A percentile compares a stretch with the other conserved stretches of the same genome.
phyloP scores from a whole-genome alignment of 2,329 filamentous ascomycete genomes.

The Aspergillus proliferans region DNA sequence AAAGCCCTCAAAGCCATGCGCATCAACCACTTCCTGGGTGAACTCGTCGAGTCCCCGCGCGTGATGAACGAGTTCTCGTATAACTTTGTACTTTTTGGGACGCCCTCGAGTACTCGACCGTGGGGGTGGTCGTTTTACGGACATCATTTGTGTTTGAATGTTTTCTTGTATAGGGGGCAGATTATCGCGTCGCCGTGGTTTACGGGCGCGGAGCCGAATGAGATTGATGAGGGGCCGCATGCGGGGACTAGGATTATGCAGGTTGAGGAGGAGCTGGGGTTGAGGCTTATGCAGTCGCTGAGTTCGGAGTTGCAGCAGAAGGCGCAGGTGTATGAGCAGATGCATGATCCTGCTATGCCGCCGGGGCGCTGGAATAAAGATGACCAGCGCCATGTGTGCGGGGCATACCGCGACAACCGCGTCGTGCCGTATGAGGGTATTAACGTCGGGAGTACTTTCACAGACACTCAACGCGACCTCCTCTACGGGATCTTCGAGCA shows the following conservation, averaged over 20 bases:
- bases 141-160: slow-evolving; percentile 68
- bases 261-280: slow-evolving; percentile 56
- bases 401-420: slow-evolving; percentile 72
- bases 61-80: slow-evolving; percentile 72
- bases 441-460: slow-evolving; percentile 39
- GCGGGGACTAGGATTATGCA: slow-evolving; percentile 61
- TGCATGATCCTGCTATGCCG: slow-evolving; percentile 61
- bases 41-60: slow-evolving; percentile 54
- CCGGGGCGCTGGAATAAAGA: slow-evolving; percentile 66
- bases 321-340: slow-evolving; percentile 53
- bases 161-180: slow-evolving; percentile 60
- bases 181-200: slow-evolving; percentile 69
- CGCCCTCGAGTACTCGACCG: slow-evolving; percentile 50
- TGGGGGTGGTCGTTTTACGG: slow-evolving; percentile 75
- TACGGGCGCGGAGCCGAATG: slow-evolving; percentile 72
- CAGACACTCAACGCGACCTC: slow-evolving; percentile 44
- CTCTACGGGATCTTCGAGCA: slow-evolving; percentile 56
- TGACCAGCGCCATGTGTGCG: slow-evolving; percentile 71
- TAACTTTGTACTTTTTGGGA: slow-evolving; percentile 67
- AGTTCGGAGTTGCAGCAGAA: slow-evolving; percentile 38
- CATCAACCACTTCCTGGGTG: slow-evolving; percentile 68
- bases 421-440: slow-evolving; percentile 69
- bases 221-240: slow-evolving; percentile 60
- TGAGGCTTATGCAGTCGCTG: slow-evolving; percentile 65
- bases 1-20: slow-evolving; percentile 66